These are phyloP conservation scores for Podospora pseudopauciseta DNA, from an alignment of 495 filamentous ascomycete species.

Conservation along the genomic window DNA sequence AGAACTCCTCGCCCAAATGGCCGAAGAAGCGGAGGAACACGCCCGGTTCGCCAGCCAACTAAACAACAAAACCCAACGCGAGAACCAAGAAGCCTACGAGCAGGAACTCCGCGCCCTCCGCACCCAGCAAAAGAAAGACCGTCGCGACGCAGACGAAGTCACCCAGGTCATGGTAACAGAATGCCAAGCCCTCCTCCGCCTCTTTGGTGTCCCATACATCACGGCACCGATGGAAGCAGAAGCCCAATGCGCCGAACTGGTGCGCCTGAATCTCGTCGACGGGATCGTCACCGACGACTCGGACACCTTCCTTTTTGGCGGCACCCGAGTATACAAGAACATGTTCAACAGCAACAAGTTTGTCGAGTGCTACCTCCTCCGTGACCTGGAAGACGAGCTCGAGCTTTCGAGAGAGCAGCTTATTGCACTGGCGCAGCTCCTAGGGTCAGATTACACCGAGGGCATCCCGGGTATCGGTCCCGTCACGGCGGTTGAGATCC, in stretches of 20 bases:
- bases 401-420: conserved; percentile 76
- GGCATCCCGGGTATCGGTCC: conserved; percentile 86
- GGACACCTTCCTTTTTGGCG: conserved; percentile 96
- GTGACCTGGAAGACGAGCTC: conserved; percentile 84
- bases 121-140: conserved; percentile 91
- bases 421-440: conserved; percentile 80
- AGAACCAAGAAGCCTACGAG: conserved; percentile 76
- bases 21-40: conserved; percentile 86
- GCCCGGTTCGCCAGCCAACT: conserved; percentile 83
- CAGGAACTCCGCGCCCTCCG: conserved; percentile 80
- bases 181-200: conserved; percentile 82
- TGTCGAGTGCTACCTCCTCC: conserved; percentile 91
- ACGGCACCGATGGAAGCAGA: conserved; percentile 99
- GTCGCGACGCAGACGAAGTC: conserved; percentile 92
- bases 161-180: conserved; percentile 91
- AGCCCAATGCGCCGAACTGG: conserved; percentile 93
- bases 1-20: conserved; percentile 78
- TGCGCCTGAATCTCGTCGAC: conserved; percentile 80
- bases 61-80: conserved; percentile 60
- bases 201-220: conserved; percentile 94
- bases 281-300: conserved; percentile 98
- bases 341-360: conserved; percentile 98
- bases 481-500: conserved; percentile 86
- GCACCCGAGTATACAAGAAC: conserved; percentile 95
- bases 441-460: conserved; percentile 93